Evolutionary conservation across 2,329 filamentous ascomycete genomes (phyloP).

Genomic region (Fusarium sacchari): DNA sequence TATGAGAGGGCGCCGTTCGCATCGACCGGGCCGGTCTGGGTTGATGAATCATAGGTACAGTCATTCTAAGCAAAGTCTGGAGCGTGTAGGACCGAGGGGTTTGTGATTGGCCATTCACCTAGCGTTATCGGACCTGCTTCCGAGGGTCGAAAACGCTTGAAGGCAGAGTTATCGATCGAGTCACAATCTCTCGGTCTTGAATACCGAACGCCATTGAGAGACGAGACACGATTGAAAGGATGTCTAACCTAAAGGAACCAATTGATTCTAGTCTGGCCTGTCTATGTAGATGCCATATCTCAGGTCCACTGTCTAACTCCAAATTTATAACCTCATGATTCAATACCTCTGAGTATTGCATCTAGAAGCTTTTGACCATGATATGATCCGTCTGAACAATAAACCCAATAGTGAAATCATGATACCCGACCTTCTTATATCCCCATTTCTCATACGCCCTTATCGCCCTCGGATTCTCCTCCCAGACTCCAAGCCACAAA

Average conservation of each 20-base stretch:
- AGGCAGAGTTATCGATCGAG: not conserved
- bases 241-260: too few relatives aligned
- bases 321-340: not conserved
- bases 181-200: not conserved
- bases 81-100: not conserved
- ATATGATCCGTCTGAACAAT: conserved; percentile 56
- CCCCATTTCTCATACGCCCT: conserved; percentile 55
- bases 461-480: conserved; percentile 54
- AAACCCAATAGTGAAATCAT: conserved; percentile 55
- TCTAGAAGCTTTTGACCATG: conserved; percentile 47
- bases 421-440: conserved; percentile 51
- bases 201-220: not conserved
- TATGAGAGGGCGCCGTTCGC: not conserved
- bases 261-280: fast-evolving
- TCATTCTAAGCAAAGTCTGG: conserved; percentile 10
- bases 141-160: not conserved
- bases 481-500: conserved; percentile 61
- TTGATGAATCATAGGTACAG: conserved; percentile 6
- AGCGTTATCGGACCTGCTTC: not conserved
- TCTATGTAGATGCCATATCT: too few relatives aligned
- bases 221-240: too few relatives aligned
- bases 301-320: not conserved
- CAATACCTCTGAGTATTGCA: too few relatives aligned
- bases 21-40: conserved; percentile 16
- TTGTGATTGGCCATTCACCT: not conserved